These are phyloP conservation scores for Aspergillus affinis DNA, from an alignment of 495 filamentous ascomycete species.

Conservation along the genomic window DNA sequence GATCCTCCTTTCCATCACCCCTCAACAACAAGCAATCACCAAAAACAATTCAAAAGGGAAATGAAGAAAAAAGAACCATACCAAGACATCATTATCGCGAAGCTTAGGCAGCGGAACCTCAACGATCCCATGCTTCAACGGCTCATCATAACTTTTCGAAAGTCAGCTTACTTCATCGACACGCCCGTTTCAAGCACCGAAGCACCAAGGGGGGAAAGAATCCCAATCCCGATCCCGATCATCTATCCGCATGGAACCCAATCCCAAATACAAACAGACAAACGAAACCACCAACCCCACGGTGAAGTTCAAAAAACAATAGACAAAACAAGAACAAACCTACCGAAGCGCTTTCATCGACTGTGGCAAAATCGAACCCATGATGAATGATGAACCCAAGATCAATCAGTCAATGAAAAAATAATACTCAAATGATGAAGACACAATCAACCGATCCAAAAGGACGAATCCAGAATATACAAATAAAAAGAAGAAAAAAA, in stretches of 20 bases:
- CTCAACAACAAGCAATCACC: neutral
- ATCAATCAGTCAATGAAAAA: neutral
- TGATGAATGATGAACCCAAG: slow-evolving; percentile 19
- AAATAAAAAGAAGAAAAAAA: too few relatives aligned
- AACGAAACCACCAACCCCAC: neutral
- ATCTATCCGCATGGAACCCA: too few relatives aligned
- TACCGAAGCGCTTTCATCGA: slow-evolving; percentile 63
- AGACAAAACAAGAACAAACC: slow-evolving; percentile 17
- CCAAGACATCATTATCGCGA: slow-evolving; percentile 59
- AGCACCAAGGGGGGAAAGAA: slow-evolving; percentile 2
- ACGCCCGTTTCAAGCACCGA: neutral
- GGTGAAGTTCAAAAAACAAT: neutral
- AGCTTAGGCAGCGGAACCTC: slow-evolving; percentile 59
- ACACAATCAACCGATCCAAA: too few relatives aligned
- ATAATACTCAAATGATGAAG: neutral
- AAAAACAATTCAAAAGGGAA: neutral
- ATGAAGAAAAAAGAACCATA: slow-evolving; percentile 20
- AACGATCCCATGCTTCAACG: slow-evolving; percentile 56
- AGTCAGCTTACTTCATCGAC: neutral
- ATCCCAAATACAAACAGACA: neutral
- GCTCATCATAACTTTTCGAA: slow-evolving; percentile 51
- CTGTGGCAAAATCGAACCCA: slow-evolving; percentile 42
- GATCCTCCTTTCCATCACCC: neutral
- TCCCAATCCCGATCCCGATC: neutral
- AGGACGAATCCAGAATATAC: too few relatives aligned